Percentiles rank a stretch among this genome's conserved stretches.
Conservation (phyloP, 1,284 basidiomycete genomes). For the Cyathus pygmaeus region DNA sequence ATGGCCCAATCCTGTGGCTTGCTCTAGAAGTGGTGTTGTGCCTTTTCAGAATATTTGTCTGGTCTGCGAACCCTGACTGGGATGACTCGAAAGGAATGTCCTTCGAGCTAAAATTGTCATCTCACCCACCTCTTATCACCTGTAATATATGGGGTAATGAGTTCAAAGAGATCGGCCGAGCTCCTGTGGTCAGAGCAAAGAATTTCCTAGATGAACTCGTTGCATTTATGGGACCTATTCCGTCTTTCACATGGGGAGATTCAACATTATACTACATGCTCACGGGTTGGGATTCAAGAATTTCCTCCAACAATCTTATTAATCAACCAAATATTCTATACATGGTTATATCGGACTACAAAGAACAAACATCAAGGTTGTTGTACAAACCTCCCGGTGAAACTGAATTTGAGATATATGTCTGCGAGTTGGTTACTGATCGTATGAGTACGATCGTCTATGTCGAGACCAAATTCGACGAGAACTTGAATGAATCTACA, state of each 20-base stretch:
- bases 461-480: neutral
- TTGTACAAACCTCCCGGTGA: neutral
- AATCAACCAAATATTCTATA: neutral
- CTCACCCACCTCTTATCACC: too few species aligned
- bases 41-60: too few species aligned
- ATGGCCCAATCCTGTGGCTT: too few species aligned
- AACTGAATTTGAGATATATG: neutral
- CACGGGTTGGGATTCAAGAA: neutral
- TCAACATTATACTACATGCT: neutral
- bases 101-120: too few species aligned
- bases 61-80: too few species aligned
- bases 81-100: too few species aligned
- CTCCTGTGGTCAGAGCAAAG: too few species aligned
- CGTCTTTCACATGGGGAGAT: neutral
- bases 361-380: neutral
- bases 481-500: neutral
- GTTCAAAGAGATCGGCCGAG: neutral
- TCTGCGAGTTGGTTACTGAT: too few species aligned
- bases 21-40: too few species aligned
- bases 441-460: too few species aligned
- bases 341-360: neutral
- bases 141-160: neutral
- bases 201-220: neutral
- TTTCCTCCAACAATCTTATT: neutral
- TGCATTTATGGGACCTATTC: neutral